These are phyloP conservation scores for Kentomonas sorsogonicus DNA, from an alignment of 208 protist species.

Conservation along the genomic window DNA sequence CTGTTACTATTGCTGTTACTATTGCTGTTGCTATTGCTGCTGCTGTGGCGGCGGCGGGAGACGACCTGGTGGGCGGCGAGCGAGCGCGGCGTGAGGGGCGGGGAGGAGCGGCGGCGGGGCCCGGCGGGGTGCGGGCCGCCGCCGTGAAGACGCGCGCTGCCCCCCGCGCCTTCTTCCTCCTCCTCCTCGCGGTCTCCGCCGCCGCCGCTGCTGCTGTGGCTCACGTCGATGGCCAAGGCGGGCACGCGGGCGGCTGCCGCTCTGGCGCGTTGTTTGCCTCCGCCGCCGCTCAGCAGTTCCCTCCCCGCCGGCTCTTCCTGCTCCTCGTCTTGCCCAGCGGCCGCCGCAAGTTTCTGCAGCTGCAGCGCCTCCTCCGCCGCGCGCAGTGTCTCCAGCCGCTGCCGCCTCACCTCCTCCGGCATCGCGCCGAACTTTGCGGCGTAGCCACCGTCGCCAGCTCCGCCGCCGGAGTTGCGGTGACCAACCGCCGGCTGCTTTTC, in stretches of 20 bases:
- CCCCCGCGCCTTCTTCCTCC: neutral
- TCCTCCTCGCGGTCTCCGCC: neutral
- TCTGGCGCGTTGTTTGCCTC: neutral
- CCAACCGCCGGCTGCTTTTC: neutral
- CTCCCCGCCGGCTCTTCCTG: neutral
- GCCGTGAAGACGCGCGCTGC: neutral
- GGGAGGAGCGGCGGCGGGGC: neutral
- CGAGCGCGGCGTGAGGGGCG: constrained; percentile 9
- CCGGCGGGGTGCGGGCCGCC: neutral
- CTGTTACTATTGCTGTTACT: neutral
- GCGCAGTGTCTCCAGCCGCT: neutral
- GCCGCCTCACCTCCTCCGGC: neutral
- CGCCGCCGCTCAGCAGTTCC: neutral
- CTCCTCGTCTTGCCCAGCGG: neutral
- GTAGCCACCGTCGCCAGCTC: neutral
- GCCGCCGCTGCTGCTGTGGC: neutral
- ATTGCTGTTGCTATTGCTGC: neutral
- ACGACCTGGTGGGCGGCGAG: constrained; percentile 1
- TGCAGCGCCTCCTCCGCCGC: neutral
- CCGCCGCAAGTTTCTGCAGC: neutral
- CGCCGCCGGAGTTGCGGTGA: neutral
- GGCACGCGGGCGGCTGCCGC: no score
- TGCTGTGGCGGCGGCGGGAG: neutral
- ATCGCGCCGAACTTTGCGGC: neutral
- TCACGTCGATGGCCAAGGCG: neutral